These are phyloP conservation scores for Parasitella parasitica DNA, from an alignment of 371 early-diverging fungal species.

Conservation along the genomic window DNA sequence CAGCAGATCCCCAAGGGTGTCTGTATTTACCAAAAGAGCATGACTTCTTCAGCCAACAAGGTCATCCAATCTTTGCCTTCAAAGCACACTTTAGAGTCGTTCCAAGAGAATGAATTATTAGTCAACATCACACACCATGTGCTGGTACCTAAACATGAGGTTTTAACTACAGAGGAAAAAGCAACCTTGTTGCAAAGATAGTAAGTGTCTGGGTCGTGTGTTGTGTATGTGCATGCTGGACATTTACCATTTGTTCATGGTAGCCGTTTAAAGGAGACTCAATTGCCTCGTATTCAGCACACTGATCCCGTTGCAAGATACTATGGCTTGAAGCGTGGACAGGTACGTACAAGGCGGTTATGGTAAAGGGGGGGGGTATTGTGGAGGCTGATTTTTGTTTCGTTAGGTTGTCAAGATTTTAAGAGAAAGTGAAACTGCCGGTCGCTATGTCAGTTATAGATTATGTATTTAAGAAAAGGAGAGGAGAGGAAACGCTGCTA, in stretches of 20 bases:
- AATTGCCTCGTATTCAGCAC: constrained; percentile 93
- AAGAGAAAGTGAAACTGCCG: constrained; percentile 96
- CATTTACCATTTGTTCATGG: neutral
- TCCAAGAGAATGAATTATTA: constrained; percentile 93
- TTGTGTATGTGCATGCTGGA: neutral
- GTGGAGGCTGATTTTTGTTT: neutral
- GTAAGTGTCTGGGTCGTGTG: constrained; percentile 49
- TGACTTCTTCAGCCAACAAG: constrained; percentile 92
- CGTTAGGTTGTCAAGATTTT: constrained; percentile 91
- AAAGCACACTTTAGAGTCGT: constrained; percentile 90
- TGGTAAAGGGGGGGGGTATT: neutral
- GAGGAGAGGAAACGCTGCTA: neutral
- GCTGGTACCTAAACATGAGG: constrained; percentile 95
- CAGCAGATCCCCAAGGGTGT: constrained; percentile 83
- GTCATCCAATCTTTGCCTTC: constrained; percentile 66
- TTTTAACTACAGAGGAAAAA: constrained; percentile 91
- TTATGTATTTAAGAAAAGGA: constrained; percentile 66
- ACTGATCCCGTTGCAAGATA: constrained; percentile 97
- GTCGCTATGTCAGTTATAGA: constrained; percentile 93
- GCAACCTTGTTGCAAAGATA: constrained; percentile 89
- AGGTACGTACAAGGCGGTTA: constrained; percentile 52
- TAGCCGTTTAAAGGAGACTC: constrained; percentile 92
- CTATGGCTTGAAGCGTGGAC: constrained; percentile 95
- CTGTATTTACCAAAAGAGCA: constrained; percentile 78
- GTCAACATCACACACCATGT: constrained; percentile 99